A percentile compares a stretch with the other conserved stretches of the same genome.
phyloP scores from a whole-genome alignment of 1,139 yeast species.

The Protomyces lactucae-debilis region DNA sequence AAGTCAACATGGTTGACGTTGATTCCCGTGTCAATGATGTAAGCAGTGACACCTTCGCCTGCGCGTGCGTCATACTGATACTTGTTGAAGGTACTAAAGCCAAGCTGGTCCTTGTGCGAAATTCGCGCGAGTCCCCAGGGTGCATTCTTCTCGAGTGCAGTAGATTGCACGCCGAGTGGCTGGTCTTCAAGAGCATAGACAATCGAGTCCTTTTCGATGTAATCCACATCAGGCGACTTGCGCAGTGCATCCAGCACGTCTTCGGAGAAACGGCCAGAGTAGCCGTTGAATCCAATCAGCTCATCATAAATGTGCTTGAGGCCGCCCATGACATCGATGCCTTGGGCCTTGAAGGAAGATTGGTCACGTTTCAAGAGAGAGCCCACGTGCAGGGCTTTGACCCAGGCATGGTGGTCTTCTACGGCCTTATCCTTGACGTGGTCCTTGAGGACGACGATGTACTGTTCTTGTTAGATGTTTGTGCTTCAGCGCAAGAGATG shows the following conservation, averaged over 20 bases:
- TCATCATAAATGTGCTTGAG: conserved; percentile 62
- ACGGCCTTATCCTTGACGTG: conserved; percentile 50
- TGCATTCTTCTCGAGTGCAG: conserved; percentile 49
- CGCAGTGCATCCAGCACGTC: conserved; percentile 67
- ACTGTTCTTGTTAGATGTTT: conserved; percentile 35
- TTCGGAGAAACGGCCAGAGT: conserved; percentile 42
- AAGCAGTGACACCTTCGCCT: conserved; percentile 89
- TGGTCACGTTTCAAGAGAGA: conserved; percentile 37
- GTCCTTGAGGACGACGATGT: conserved; percentile 71
- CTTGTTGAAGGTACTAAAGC: conserved; percentile 75
- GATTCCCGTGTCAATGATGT: conserved; percentile 87
- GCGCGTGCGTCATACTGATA: conserved; percentile 78
- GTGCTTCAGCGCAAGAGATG: background rate
- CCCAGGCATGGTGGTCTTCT: conserved; percentile 62
- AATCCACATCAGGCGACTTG: conserved; percentile 64
- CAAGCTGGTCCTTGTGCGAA: conserved; percentile 76
- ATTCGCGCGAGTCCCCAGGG: conserved; percentile 97
- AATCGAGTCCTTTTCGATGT: conserved; percentile 73
- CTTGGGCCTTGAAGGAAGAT: conserved; percentile 46
- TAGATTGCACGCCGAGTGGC: conserved; percentile 13
- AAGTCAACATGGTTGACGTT: conserved; percentile 75
- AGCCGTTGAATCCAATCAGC: conserved; percentile 45
- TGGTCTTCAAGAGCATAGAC: conserved; percentile 54
- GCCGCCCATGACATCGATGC: conserved; percentile 44
- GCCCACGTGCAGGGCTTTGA: conserved; percentile 48